Percentiles rank a stretch among this genome's conserved stretches.
phyloP scores from a whole-genome alignment of 768 basidiomycete species.

The Epithele typhae region DNA sequence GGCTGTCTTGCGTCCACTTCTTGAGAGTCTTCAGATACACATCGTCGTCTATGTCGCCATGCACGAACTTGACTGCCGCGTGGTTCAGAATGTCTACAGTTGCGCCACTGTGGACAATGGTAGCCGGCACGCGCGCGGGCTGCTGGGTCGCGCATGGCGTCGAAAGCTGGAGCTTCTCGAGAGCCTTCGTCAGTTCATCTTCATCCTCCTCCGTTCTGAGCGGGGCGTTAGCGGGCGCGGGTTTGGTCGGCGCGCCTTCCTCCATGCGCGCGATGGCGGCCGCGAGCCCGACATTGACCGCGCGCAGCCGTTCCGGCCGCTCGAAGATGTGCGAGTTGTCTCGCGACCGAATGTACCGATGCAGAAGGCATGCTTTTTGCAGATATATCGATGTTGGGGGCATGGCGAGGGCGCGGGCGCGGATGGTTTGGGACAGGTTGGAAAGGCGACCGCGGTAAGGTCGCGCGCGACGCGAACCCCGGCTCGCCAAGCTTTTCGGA shows the following conservation, averaged over 20 bases:
- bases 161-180: conserved; percentile 29
- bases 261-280: conserved; percentile 76
- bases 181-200: conserved; percentile 43
- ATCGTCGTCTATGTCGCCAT: conserved; percentile 65
- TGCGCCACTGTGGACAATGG: conserved; percentile 50
- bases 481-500: too few species aligned
- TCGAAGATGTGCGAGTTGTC: conserved; percentile 81
- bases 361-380: conserved; percentile 70
- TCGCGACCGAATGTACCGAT: conserved; percentile 73
- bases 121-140: conserved; percentile 27
- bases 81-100: conserved; percentile 52
- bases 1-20: conserved; percentile 56
- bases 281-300: conserved; percentile 77
- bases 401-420: neutral
- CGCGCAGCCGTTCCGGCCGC: conserved; percentile 83
- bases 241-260: conserved; percentile 2
- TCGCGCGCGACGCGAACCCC: too few species aligned
- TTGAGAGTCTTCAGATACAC: conserved; percentile 62
- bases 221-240: neutral
- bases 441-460: too few species aligned
- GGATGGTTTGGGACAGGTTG: too few species aligned
- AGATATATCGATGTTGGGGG: conserved; percentile 33
- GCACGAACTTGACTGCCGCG: conserved; percentile 68
- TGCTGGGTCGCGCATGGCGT: neutral
- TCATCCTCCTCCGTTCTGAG: neutral